phyloP scores from a whole-genome alignment of 2,329 filamentous ascomycete genomes.

The Colletotrichum sp. region DNA sequence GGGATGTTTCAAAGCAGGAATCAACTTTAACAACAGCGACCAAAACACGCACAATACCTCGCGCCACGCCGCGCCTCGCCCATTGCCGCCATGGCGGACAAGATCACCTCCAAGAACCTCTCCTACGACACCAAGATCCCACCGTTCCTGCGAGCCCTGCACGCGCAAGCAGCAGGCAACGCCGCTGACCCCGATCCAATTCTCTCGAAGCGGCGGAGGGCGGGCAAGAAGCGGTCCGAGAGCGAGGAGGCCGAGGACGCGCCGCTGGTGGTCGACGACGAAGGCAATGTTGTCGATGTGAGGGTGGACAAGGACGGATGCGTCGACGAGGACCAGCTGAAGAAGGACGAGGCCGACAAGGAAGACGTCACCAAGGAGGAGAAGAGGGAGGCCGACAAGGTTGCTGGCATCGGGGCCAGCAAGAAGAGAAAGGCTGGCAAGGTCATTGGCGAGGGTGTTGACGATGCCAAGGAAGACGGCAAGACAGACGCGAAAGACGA shows the following conservation, averaged over 20 bases:
- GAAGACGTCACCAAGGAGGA: conserved; percentile 24
- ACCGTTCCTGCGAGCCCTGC: conserved; percentile 64
- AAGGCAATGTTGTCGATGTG: conserved; percentile 66
- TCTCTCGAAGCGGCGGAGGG: conserved; percentile 54
- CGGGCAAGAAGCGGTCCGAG: conserved; percentile 58
- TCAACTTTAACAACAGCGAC: background rate
- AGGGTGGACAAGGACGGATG: conserved; percentile 49
- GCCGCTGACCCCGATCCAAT: conserved; percentile 57
- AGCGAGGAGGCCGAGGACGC: conserved; percentile 79
- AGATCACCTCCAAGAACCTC: conserved; percentile 75
- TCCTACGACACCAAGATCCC: conserved; percentile 66
- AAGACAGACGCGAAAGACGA: background rate
- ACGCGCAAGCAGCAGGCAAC: conserved; percentile 55
- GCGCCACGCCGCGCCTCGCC: conserved; percentile 22
- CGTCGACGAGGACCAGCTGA: conserved; percentile 36
- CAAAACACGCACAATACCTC: background rate
- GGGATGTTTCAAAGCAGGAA: background rate
- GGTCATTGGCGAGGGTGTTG: conserved; percentile 44
- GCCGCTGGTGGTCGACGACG: conserved; percentile 77
- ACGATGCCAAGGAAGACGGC: conserved; percentile 26
- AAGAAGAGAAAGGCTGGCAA: conserved; percentile 63
- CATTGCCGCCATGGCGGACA: conserved; percentile 50
- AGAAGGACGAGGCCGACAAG: conserved; percentile 30
- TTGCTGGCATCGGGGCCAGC: conserved; percentile 46
- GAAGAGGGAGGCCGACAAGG: conserved; percentile 36